A percentile compares a stretch with the other conserved stretches of the same genome.
These are phyloP conservation scores for Phytophthora tentaculata DNA, from an alignment of 352 stramenopile species.

Conservation along the genomic window DNA sequence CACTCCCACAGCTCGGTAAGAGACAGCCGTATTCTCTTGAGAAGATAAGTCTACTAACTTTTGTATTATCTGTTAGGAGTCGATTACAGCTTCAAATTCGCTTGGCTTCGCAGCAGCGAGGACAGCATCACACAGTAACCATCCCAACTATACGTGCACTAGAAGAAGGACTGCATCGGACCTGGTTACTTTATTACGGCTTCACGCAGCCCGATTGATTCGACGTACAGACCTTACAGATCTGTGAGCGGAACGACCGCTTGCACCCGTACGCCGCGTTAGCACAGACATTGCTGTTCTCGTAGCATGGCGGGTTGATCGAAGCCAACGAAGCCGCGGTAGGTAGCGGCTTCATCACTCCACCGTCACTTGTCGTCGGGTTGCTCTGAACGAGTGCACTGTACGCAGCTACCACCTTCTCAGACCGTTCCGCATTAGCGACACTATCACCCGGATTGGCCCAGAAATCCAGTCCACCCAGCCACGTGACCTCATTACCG, in stretches of 20 bases:
- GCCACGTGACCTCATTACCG: slow-evolving; percentile 30
- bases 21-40: neutral
- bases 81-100: slow-evolving; percentile 37
- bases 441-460: slow-evolving; percentile 44
- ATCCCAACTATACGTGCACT: neutral
- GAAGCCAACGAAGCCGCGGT: slow-evolving; percentile 37
- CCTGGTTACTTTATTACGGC: neutral
- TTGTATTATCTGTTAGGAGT: slow-evolving; percentile 9
- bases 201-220: slow-evolving; percentile 28
- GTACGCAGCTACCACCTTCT: slow-evolving; percentile 61
- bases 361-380: slow-evolving; percentile 39
- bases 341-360: slow-evolving; percentile 56
- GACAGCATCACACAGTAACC: neutral
- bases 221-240: slow-evolving; percentile 62
- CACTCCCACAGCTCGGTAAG: slow-evolving; percentile 28
- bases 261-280: slow-evolving; percentile 56
- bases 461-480: slow-evolving; percentile 72
- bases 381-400: slow-evolving; percentile 36
- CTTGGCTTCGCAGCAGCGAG: slow-evolving; percentile 19
- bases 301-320: slow-evolving; percentile 64
- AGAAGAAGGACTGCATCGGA: neutral
- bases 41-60: neutral
- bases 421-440: slow-evolving; percentile 53
- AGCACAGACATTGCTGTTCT: slow-evolving; percentile 60
- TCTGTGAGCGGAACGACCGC: slow-evolving; percentile 57